Base-by-base conservation (phyloP, 2,329 filamentous ascomycete species). In the Cadophora gregata region DNA sequence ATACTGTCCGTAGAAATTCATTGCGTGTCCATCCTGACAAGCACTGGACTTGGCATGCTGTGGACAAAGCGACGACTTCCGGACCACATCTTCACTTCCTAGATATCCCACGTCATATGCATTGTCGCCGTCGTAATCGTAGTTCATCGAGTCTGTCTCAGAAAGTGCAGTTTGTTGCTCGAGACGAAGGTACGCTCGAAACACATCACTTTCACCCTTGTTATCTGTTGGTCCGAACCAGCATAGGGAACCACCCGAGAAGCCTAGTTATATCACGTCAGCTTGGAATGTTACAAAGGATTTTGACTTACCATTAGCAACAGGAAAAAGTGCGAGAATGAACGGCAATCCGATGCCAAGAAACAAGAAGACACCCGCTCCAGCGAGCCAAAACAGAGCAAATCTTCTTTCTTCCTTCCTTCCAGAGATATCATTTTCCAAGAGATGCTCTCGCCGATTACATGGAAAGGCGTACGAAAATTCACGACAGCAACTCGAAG, bases 401-500 rank as follows among this genome's bases (percentile, higher is more conserved):
- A 58, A 38, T 33, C 29, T 58, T 19, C 55, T 38, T n/a, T 24
- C 55, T 16, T 31, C 38, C n/a, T 19, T 27, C 24, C 55, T 21
- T 42, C 55, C 55, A 6, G 14, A 8, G 31, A 58, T 24, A 38
- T 27, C 36, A 24, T n/a, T n/a, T 31, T 42, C 55, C 55, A 58
- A 36, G 29, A 14, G 12, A 58, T 8, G 14, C 55, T n/a, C 55
- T 58, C 31, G 1, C 55, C 55, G 19, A 58, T 24, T 3, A 38
- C 55, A 58, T 58, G 55, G 8, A 58, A 42, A 7, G 55, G 55
- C 14, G 36, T 36, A 27, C 55, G 55, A 31, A 19, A 58, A 19
- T 58, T 58, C 5, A 58, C 55, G 24, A 58, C 55, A 10, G 55
- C 55, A 38, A 58, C 55, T 25, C 55, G 55, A 58, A 38, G n/a